Evolutionary conservation across 1,284 basidiomycete species (phyloP).

Genomic region (Tilletia walkeri): DNA sequence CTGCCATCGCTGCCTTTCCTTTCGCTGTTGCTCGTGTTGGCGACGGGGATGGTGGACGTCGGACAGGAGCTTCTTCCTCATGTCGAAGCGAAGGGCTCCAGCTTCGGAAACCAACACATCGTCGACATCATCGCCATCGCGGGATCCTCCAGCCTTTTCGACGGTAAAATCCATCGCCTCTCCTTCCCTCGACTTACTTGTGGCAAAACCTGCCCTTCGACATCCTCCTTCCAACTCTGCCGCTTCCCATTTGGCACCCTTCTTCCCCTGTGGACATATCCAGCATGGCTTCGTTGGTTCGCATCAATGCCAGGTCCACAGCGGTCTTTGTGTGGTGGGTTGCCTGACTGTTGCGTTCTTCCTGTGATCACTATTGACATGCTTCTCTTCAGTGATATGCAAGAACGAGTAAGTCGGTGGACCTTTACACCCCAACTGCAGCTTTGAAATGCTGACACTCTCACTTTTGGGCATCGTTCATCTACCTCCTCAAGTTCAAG

Average conservation of each 20-base stretch:
- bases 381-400: conserved; percentile 33
- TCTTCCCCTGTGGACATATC: background rate
- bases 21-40: background rate
- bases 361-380: background rate
- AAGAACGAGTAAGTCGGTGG: conserved; percentile 32
- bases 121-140: too few relatives aligned
- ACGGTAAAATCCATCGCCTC: too few relatives aligned
- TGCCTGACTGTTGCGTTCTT: background rate
- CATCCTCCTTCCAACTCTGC: too few relatives aligned
- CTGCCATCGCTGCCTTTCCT: background rate
- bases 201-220: too few relatives aligned
- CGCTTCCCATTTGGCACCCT: too few relatives aligned
- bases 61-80: too few relatives aligned
- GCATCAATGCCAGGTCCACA: conserved; percentile 39
- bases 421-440: background rate
- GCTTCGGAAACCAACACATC: too few relatives aligned
- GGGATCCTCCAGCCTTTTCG: too few relatives aligned
- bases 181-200: too few relatives aligned
- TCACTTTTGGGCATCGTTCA: background rate
- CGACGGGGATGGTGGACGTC: too few relatives aligned
- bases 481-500: conserved; percentile 5
- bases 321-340: conserved; percentile 42
- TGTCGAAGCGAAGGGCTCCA: too few relatives aligned
- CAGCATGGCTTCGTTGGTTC: conserved; percentile 12
- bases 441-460: background rate